Percentiles rank a stretch among this genome's conserved stretches.
These are phyloP conservation scores for Apiospora rasikravindrae DNA, from an alignment of 2,329 filamentous ascomycete species.

Conservation along the genomic window DNA sequence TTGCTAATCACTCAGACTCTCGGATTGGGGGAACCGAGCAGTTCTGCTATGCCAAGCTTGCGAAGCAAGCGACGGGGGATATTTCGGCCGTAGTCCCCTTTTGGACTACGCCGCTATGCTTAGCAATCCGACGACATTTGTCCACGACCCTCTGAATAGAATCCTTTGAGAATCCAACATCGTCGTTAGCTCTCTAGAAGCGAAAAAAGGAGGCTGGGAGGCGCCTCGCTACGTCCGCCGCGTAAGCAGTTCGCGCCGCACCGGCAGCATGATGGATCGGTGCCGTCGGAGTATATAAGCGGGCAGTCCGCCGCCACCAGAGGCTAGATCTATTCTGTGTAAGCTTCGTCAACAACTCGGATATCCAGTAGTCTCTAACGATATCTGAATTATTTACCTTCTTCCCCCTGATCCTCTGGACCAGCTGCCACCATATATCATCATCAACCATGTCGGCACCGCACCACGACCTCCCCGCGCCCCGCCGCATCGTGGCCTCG, in stretches of 20 bases:
- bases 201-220: not conserved
- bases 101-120: not conserved
- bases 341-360: not conserved
- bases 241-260: not conserved
- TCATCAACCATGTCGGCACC: not conserved
- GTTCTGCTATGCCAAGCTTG: no score
- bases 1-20: no score
- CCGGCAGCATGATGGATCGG: not conserved
- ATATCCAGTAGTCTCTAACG: no score
- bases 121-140: not conserved
- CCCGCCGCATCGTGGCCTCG: constrained; percentile 35
- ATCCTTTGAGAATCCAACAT: not conserved
- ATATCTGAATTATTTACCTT: not conserved
- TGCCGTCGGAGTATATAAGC: not conserved
- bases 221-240: not conserved
- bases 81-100: not conserved
- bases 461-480: constrained; percentile 25
- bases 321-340: not conserved
- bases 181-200: not conserved
- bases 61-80: not conserved
- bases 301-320: not conserved
- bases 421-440: not conserved
- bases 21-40: no score
- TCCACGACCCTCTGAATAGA: not conserved
- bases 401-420: not conserved